phyloP scores from a whole-genome alignment of 768 basidiomycete genomes.

The Termitomyces sp. region DNA sequence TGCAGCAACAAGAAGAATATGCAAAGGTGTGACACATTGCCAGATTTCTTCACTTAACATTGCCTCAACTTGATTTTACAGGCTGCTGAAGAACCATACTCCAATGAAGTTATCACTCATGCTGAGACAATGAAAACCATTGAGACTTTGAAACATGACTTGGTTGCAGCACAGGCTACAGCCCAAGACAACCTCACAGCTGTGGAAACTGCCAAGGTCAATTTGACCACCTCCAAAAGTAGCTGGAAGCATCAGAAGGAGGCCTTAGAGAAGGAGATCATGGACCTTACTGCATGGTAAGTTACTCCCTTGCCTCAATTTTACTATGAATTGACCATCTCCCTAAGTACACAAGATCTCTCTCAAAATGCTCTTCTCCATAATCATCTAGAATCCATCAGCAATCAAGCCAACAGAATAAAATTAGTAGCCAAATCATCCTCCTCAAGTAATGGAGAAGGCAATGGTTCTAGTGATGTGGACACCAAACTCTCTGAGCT shows the following conservation, averaged over 20 bases:
- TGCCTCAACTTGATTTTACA: constrained; percentile 16
- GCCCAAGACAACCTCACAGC: constrained; percentile 57
- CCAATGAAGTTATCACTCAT: constrained; percentile 78
- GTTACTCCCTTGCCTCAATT: constrained; percentile 11
- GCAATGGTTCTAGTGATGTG: constrained; percentile 44
- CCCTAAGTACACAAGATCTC: constrained; percentile 65
- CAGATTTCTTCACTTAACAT: background rate
- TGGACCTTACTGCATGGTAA: constrained; percentile 69
- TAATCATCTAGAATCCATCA: constrained; percentile 82
- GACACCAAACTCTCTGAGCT: constrained; percentile 71
- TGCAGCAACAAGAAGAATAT: constrained; percentile 65
- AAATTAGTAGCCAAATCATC: constrained; percentile 62
- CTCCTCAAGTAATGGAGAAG: constrained; percentile 36
- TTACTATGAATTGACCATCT: background rate
- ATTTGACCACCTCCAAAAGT: constrained; percentile 63
- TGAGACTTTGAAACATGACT: constrained; percentile 59
- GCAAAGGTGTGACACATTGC: constrained; percentile 63
- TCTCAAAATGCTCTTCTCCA: constrained; percentile 77
- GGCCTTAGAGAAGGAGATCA: constrained; percentile 72
- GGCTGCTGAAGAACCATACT: constrained; percentile 79
- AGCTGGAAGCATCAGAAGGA: constrained; percentile 84
- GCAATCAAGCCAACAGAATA: constrained; percentile 78
- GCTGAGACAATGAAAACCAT: constrained; percentile 80
- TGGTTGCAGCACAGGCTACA: constrained; percentile 46
- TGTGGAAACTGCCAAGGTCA: constrained; percentile 73